Evolutionary conservation across 2,329 filamentous ascomycete genomes (phyloP).

Genomic region (Bipolaris bicolor): DNA sequence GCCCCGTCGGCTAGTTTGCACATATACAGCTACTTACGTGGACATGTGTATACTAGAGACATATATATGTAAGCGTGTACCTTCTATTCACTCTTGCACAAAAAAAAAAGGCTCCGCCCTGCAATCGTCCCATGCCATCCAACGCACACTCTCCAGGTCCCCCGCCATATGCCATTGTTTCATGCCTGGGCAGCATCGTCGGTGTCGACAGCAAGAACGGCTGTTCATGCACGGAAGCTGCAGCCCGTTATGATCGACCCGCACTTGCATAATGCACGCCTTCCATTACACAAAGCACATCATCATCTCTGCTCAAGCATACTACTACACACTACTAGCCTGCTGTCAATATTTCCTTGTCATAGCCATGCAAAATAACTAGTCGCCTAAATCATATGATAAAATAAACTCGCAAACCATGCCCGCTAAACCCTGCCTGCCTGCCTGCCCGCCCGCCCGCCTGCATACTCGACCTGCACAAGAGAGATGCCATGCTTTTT

Average conservation of each 20-base stretch:
- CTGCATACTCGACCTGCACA: slow-evolving; percentile 15
- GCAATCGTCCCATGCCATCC: no score
- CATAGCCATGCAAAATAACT: slow-evolving; percentile 5
- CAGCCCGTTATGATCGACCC: slow-evolving; percentile 27
- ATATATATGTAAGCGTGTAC: no score
- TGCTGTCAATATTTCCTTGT: neutral
- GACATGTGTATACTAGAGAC: no score
- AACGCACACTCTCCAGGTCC: no score
- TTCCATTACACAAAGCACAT: slow-evolving; percentile 1
- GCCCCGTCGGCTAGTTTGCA: no score
- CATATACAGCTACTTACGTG: no score
- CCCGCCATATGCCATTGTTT: no score
- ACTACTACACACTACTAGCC: neutral
- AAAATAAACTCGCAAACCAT: neutral
- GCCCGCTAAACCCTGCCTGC: neutral
- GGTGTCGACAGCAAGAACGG: slow-evolving; percentile 9
- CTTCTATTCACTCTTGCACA: no score
- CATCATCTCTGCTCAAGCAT: slow-evolving; percentile 3
- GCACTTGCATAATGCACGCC: slow-evolving; percentile 28
- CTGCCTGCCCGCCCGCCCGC: neutral
- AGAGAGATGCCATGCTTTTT: slow-evolving; percentile 22
- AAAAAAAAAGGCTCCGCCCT: no score
- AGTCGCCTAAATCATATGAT: neutral
- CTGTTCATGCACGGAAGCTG: slow-evolving; percentile 23
- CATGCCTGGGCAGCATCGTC: no score